Base-by-base conservation (phyloP, 495 filamentous ascomycete genomes). In the Xylaria curta region DNA sequence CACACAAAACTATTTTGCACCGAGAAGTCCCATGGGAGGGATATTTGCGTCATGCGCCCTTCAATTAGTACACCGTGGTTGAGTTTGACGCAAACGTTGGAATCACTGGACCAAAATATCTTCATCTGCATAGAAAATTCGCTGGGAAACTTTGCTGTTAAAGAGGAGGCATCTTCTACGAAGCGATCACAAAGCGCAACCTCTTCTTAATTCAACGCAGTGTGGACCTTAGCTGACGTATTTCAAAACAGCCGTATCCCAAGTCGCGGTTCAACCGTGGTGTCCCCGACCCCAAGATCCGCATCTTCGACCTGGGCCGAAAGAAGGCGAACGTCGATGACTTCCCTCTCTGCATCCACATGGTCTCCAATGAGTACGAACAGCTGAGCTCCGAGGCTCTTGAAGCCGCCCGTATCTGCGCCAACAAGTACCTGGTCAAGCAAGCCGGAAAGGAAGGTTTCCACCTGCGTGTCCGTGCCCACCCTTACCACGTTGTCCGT, bases 211-310 rank as follows among this genome's bases (percentile, higher is more conserved):
- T 28, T n/a, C 31, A n/a, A 17, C 2, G n/a, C 8, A 0, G n/a
- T 33, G 1, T 49, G 21, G 36, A 38, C 58, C 5, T 26, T 17
- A 24, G 36, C 79, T 85, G 33, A 72, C 64, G 0, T 6, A 71
- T 84, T 78, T 68, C 46, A 31, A 31, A 42, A 80, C 77, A 97
- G 93, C 94, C 96, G 81, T 99, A 98, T 88, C 96, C 96, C 77
- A 98, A 99, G 91, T 97, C 94, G 74, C 93, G 96, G 74, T 99
- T 98, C 93, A 99, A 99, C 91, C 94, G 96, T 89, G 96, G 96
- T 98, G 96, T 99, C 76, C 96, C 96, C 81, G 95, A 98, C 87
- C 92, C 94, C 75, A 98, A 99, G 91, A 98, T 98, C 81, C 92
- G 94, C 79, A 98, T 99, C 91, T 99, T 97, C 90, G 96, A 99